Base-by-base conservation (phyloP, 2,329 filamentous ascomycete species). In the Aotearoamyces nothofagi region DNA sequence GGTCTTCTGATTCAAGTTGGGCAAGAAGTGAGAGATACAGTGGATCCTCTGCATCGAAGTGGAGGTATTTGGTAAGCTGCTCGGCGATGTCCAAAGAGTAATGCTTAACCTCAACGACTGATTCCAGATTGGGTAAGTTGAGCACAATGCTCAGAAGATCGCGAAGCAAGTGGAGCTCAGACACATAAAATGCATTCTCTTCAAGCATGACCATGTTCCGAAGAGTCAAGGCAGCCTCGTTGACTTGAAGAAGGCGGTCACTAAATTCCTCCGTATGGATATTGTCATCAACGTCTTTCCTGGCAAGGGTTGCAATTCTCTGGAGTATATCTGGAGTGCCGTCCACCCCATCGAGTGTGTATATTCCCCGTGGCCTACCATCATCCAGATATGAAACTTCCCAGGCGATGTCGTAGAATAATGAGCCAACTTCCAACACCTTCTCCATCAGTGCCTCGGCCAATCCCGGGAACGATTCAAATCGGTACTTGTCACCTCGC, bases 191-290 rank as follows among this genome's bases (percentile, higher is more conserved):
- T 0, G 87, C 87, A 47, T 98, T 98, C 37, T 93, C 84, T 13
- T 76, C 70, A 12, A 94, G 61, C 53, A 92, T 80, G n/a, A 86
- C 77, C 84, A 98, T 94, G 51, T 98, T 98, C 29, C 90, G 73
- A 24, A 96, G 63, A 11, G 92, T 86, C 26, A 96, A 60, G 12
- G 78, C 75, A 2, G 90, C 84, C 52, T 96, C 86, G 14, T 78
- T 87, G 36, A 92, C 66, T 39, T 82, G 69, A 9, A 79, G 68
- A 35, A 96, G 61, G 23, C 67, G 61, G 37, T 84, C 74, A 9
- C 69, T 64, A 39, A 79, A 81, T 5, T 74, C 64, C 16, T 71
- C 70, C 0, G 82, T 70, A 37, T 86, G 69, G 15, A 94, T 61
- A 19, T 63, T 62, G 42, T 82, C 69, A 36, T 79, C 74, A 3